Conservation (phyloP, 116 monocot genomes). For the Iris pallida region DNA sequence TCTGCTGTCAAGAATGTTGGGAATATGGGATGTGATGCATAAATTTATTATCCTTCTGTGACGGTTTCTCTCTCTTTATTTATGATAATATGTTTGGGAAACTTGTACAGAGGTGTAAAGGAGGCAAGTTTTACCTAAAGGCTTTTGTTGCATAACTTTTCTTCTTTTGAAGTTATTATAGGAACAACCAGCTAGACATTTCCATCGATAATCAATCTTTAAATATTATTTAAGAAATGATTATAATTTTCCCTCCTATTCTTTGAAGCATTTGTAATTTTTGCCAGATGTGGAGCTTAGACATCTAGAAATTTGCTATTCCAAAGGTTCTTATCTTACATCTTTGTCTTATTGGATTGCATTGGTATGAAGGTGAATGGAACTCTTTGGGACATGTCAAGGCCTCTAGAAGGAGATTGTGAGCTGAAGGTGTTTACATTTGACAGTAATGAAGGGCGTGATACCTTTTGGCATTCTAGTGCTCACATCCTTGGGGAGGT, state of each 20-base stretch:
- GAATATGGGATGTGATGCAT: too few relatives aligned
- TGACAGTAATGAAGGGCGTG: conserved; percentile 81
- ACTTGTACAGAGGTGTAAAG: too few relatives aligned
- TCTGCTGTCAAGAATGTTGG: too few relatives aligned
- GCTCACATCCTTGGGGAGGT: conserved; percentile 99
- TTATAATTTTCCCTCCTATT: neutral
- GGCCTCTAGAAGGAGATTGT: conserved; percentile 87
- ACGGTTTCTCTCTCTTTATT: too few relatives aligned
- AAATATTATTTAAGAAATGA: neutral
- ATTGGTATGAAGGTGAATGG: conserved; percentile 58
- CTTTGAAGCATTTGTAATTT: neutral
- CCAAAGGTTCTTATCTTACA: neutral
- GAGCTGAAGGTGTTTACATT: conserved; percentile 81
- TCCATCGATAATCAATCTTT: neutral
- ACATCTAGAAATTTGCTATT: neutral
- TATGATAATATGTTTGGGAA: too few relatives aligned
- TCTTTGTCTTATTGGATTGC: neutral
- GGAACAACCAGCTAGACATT: neutral
- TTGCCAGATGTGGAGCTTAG: neutral
- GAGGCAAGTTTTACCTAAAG: too few relatives aligned
- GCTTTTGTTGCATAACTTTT: too few relatives aligned
- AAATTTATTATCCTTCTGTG: too few relatives aligned
- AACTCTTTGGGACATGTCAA: conserved; percentile 87
- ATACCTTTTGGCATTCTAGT: conserved; percentile 99
- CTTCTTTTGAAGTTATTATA: too few relatives aligned